Conservation (phyloP, 192 early-diverging fungal species). For the Jimgerdemannia lactiflua region DNA sequence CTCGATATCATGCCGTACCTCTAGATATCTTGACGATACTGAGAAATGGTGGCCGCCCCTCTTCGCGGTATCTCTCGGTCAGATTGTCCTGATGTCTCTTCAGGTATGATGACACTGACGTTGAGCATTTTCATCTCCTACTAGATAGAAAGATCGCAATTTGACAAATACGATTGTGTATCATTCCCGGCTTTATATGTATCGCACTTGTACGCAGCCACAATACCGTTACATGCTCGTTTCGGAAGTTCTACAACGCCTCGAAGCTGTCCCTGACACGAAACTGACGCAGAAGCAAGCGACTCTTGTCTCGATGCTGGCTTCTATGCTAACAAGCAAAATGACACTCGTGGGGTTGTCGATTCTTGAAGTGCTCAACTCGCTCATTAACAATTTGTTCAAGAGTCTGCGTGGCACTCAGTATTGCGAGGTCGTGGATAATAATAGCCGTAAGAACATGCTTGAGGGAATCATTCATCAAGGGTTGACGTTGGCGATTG, state of each 20-base stretch:
- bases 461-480: neutral
- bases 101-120: constrained; percentile 16
- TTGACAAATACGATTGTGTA: too few species aligned
- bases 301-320: constrained; percentile 38
- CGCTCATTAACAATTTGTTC: constrained; percentile 35
- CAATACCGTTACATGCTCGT: constrained; percentile 49
- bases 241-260: constrained; percentile 40
- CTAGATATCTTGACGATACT: constrained; percentile 24
- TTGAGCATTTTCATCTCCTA: too few species aligned
- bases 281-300: constrained; percentile 31
- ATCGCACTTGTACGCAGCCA: constrained; percentile 22
- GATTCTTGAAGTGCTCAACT: constrained; percentile 48
- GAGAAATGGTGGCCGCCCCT: constrained; percentile 27
- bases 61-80: constrained; percentile 23
- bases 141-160: too few species aligned
- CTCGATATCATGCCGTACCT: neutral
- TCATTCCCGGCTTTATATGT: neutral
- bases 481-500: neutral
- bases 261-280: constrained; percentile 14
- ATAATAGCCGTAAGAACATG: neutral
- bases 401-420: neutral
- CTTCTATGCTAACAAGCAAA: constrained; percentile 38
- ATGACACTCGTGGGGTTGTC: constrained; percentile 47
- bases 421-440: neutral
- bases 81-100: constrained; percentile 23